These are phyloP conservation scores for Elsinoe necatrix DNA, from an alignment of 2,329 filamentous ascomycete genomes.

Conservation along the genomic window DNA sequence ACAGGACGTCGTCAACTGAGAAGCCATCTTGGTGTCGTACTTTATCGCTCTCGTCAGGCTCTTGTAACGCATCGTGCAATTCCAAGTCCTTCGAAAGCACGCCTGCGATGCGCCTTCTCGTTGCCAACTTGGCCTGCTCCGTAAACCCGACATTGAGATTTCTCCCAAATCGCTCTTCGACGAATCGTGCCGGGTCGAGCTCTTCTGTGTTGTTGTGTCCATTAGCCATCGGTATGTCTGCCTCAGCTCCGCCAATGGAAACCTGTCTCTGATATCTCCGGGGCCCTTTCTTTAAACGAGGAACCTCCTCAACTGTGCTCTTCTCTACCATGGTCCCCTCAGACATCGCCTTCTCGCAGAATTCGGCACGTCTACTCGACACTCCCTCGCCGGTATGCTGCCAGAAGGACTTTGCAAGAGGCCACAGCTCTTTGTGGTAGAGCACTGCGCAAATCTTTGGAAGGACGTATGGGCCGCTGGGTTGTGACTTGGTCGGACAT, in stretches of 20 bases:
- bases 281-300: slow-evolving; percentile 58
- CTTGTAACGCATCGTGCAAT: slow-evolving; percentile 48
- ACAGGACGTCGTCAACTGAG: slow-evolving; percentile 76
- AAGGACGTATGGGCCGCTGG: slow-evolving; percentile 37
- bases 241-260: slow-evolving; percentile 37
- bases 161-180: slow-evolving; percentile 89
- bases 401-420: slow-evolving; percentile 88
- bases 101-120: slow-evolving; percentile 79
- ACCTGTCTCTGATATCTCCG: slow-evolving; percentile 65
- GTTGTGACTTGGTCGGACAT: slow-evolving; percentile 45
- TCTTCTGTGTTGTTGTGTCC: slow-evolving; percentile 10
- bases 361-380: slow-evolving; percentile 84
- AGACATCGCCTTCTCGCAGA: slow-evolving; percentile 66
- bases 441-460: slow-evolving; percentile 51
- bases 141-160: slow-evolving; percentile 77
- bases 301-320: slow-evolving; percentile 30
- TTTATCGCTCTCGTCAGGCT: slow-evolving; percentile 31
- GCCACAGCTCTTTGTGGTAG: slow-evolving; percentile 57
- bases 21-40: slow-evolving; percentile 51
- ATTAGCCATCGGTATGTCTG: slow-evolving; percentile 19
- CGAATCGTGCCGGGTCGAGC: slow-evolving; percentile 67
- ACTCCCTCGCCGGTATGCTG: slow-evolving; percentile 91
- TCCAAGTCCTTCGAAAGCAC: slow-evolving; percentile 68
- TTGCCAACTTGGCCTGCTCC: slow-evolving; percentile 73
- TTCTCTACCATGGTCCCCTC: slow-evolving; percentile 57